Conservation (phyloP, 768 basidiomycete genomes). For the Tricholoma matsutake region DNA sequence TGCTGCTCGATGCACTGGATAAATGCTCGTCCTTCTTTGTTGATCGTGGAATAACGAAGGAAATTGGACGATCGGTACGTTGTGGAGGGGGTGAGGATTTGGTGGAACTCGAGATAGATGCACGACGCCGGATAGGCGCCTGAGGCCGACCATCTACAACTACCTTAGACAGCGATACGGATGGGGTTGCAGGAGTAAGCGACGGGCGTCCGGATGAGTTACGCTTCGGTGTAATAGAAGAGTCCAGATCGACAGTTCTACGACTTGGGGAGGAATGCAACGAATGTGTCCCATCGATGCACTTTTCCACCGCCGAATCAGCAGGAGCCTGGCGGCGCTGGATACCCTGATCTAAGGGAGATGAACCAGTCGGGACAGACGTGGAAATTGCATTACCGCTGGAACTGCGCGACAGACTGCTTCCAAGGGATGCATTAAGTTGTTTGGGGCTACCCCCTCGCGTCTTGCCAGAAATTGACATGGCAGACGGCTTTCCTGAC, state of each 20-base stretch:
- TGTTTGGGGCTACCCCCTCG: conserved; percentile 57
- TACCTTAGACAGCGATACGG: conserved; percentile 38
- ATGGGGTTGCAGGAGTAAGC: conserved; percentile 39
- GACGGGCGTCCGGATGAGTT: conserved; percentile 43
- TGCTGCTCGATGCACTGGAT: conserved; percentile 56
- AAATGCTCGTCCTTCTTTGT: conserved; percentile 32
- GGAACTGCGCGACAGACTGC: conserved; percentile 37
- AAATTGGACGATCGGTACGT: conserved; percentile 23
- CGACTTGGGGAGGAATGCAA: conserved; percentile 61
- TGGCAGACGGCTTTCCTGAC: conserved; percentile 31
- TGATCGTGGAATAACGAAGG: conserved; percentile 27
- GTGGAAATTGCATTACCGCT: conserved; percentile 39
- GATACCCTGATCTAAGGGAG: conserved; percentile 42
- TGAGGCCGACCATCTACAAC: conserved; percentile 32
- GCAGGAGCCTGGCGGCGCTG: conserved; percentile 44
- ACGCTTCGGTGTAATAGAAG: conserved; percentile 41
- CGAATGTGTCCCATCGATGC: conserved; percentile 43
- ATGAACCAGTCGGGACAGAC: conserved; percentile 41
- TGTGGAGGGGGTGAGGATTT: conserved; percentile 18
- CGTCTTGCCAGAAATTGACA: conserved; percentile 36
- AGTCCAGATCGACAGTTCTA: conserved; percentile 56
- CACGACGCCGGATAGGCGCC: conserved; percentile 24
- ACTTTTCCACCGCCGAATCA: conserved; percentile 37
- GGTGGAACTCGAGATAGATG: conserved; percentile 23
- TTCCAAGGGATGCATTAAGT: conserved; percentile 33